Percentiles rank a stretch among this genome's conserved stretches.
Conservation (phyloP, 805 yeast species). For the Wickerhamia fluorescens region DNA sequence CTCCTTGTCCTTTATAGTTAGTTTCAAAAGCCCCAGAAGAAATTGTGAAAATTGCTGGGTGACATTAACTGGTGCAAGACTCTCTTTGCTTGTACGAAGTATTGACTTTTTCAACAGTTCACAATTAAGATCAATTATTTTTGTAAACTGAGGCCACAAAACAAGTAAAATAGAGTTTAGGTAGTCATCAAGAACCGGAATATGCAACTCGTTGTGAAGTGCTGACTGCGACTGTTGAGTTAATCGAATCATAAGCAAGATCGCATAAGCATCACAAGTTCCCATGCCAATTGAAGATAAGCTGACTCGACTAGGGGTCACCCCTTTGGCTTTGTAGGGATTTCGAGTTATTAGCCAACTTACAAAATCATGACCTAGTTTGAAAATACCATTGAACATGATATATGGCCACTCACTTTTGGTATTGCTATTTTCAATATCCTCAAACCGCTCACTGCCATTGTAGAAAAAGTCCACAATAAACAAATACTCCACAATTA, state of each 20-base stretch:
- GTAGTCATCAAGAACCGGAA: constrained; percentile 68
- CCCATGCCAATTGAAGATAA: constrained; percentile 11
- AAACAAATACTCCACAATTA: constrained; percentile 69
- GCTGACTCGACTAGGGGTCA: constrained; percentile 4
- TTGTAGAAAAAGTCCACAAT: constrained; percentile 62
- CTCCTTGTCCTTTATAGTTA: constrained; percentile 22
- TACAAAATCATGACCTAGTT: constrained; percentile 39
- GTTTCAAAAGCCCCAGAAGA: constrained; percentile 60
- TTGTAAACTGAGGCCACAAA: constrained; percentile 85
- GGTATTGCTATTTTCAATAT: constrained; percentile 7
- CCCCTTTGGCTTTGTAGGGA: constrained; percentile 15
- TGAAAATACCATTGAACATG: constrained; percentile 32
- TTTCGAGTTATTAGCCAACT: constrained; percentile 40
- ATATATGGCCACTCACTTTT: constrained; percentile 27
- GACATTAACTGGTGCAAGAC: constrained; percentile 43
- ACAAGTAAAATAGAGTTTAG: constrained; percentile 56
- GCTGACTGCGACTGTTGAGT: constrained; percentile 59
- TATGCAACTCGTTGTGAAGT: constrained; percentile 55
- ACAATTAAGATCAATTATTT: constrained; percentile 69
- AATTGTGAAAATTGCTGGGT: constrained; percentile 78
- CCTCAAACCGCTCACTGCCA: constrained; percentile 30
- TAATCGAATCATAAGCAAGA: constrained; percentile 66
- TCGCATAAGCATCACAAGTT: constrained; percentile 70
- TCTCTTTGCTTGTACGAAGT: constrained; percentile 21
- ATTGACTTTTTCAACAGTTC: constrained; percentile 54